Percentiles rank a stretch among this genome's conserved stretches.
These are phyloP conservation scores for Aspergillus neotritici DNA, from an alignment of 2,329 filamentous ascomycete species.

Conservation along the genomic window DNA sequence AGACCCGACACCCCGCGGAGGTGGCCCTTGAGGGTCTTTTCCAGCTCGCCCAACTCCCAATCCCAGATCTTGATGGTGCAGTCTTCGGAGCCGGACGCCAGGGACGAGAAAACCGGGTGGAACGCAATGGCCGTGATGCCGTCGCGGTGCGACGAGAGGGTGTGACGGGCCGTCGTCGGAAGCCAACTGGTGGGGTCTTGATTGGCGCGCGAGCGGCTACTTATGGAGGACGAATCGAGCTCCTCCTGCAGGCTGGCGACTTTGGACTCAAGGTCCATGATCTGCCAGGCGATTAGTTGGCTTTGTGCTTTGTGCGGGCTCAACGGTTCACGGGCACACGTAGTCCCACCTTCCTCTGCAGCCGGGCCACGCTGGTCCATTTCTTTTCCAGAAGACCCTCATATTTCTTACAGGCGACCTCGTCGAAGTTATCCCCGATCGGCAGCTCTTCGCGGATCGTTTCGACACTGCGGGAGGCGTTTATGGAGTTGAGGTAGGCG, in stretches of 20 bases:
- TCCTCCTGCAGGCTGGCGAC: conserved; percentile 51
- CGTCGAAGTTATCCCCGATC: conserved; percentile 60
- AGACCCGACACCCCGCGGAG: conserved; percentile 80
- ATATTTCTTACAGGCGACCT: conserved; percentile 84
- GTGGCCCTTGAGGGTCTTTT: conserved; percentile 83
- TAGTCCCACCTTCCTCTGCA: conserved; percentile 80
- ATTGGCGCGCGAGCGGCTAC: conserved; percentile 5
- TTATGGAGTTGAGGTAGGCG: conserved; percentile 73
- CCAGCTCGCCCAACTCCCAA: conserved; percentile 85
- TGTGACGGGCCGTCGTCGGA: conserved; percentile 59
- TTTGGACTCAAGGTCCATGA: conserved; percentile 86
- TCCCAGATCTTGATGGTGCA: conserved; percentile 96
- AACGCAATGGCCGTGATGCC: conserved; percentile 87
- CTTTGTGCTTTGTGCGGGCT: not conserved
- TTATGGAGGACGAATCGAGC: conserved; percentile 9
- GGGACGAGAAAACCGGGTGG: conserved; percentile 80
- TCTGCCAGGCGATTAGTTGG: conserved; percentile 47
- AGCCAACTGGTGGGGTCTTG: conserved; percentile 20
- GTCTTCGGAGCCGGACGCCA: conserved; percentile 90
- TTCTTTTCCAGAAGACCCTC: conserved; percentile 94
- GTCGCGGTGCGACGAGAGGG: conserved; percentile 72
- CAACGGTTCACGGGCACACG: too few relatives aligned
- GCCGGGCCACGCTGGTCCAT: conserved; percentile 89
- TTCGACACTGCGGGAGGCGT: conserved; percentile 63
- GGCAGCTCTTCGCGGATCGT: conserved; percentile 69